Evolutionary conservation across 2,329 filamentous ascomycete species (phyloP), one percentile per base, ranked within the genome.

Genomic region (Leptosphaerulina australis): DNA sequence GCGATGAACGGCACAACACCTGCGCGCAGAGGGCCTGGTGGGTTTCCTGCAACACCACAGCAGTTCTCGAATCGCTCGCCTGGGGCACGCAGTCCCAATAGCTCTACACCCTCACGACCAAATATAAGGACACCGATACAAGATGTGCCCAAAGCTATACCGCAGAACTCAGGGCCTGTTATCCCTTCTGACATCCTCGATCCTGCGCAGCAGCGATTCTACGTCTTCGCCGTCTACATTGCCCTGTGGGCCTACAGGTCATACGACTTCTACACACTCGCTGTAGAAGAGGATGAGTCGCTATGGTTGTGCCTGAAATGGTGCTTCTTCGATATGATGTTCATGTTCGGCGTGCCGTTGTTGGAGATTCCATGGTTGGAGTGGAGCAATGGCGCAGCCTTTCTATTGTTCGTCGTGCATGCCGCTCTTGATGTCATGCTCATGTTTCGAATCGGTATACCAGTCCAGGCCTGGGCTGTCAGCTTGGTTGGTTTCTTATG

Each of bases 291-390:
- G 58, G 84, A 89, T 50, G 87, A 91, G 65, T 96, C 92, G n/a
- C 87, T 94, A 55, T 88, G 86, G 82, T 81, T 93, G 38, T 97
- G 97, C 69, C 77, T 96, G 67, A 99, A 97, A 82, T 99, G 94
- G 94, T 83, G 90, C 56, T 80, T 86, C 50, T 83, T 99, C 56
- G 94, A 99, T 75, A 88, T 89, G 53, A 74, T 88, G 18, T 97
- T 92, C 71, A 79, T 97, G 56, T 96, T 95, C 71, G 89, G 89
- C 6, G 77, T 99, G 44, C 93, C 95, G 14, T 83, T 88, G 60
- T 74, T 99, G 63, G 85, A 90, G 70, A 96, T 99, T 81, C 94
- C 94, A 50, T 99, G 94, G 95, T 80, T 99, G 50, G 91, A 97
- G 77, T 90, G 93, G 78, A 90, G 90, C 33, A 88, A 90, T 66